These are phyloP conservation scores for Stentor roeselii DNA, from an alignment of 73 alveolate genomes.

Conservation along the genomic window DNA sequence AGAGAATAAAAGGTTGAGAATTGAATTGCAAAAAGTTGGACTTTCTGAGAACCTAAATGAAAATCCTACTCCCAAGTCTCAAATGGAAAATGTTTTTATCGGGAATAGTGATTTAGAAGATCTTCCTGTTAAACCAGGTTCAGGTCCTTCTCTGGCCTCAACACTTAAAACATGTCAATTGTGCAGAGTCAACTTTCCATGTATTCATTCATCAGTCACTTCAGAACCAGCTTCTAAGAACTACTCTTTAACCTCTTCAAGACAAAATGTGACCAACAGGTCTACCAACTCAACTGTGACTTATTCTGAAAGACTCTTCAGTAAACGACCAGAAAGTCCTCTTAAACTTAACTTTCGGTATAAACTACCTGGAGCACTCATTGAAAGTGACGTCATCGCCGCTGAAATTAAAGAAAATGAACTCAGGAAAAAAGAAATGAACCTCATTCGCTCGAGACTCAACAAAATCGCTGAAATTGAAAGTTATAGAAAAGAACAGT, in stretches of 20 bases:
- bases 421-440: not conserved
- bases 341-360: not conserved
- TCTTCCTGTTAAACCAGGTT: not conserved
- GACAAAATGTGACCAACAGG: not conserved
- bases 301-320: not conserved
- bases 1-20: slow-evolving; percentile 68
- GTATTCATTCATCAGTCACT: not conserved
- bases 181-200: not conserved
- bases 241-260: not conserved
- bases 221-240: not conserved
- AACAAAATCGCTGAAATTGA: not conserved
- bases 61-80: not conserved
- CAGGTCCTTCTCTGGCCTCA: not conserved
- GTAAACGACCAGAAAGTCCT: slow-evolving; percentile 5
- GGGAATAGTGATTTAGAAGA: not conserved
- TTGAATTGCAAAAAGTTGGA: slow-evolving; percentile 41
- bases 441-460: not conserved
- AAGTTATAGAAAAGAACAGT: slow-evolving; percentile 11
- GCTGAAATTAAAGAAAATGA: slow-evolving; percentile 1
- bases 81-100: not conserved
- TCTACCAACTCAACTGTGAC: not conserved
- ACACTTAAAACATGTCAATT: not conserved
- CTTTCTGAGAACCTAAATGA: not conserved
- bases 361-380: not conserved
- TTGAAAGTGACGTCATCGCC: not conserved